Evolutionary conservation across 2,329 filamentous ascomycete genomes (phyloP).

Genomic region (Fusarium sp.): DNA sequence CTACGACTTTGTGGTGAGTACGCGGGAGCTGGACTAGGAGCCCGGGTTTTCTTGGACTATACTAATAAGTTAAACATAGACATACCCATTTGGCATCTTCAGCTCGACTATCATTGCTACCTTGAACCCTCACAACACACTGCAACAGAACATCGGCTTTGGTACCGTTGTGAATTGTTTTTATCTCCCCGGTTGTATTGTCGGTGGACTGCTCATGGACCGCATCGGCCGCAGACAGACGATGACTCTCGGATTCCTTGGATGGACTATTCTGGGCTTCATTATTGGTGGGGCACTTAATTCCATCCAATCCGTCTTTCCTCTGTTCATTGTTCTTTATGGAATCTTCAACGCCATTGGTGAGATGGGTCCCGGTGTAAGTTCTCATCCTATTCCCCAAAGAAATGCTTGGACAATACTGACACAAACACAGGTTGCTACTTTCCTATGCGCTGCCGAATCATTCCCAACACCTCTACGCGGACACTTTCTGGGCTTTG

Average conservation of each 20-base stretch:
- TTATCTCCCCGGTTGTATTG: neutral
- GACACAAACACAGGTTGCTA: neutral
- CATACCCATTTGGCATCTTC: neutral
- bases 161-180: neutral
- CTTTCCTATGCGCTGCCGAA: neutral
- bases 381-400: fast-evolving
- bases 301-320: neutral
- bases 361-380: slow-evolving; percentile 1
- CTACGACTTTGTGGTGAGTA: neutral
- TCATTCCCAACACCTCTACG: neutral
- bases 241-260: neutral
- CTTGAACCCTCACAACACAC: neutral
- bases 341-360: slow-evolving; percentile 2
- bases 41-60: no score
- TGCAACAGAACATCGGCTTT: neutral
- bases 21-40: no score
- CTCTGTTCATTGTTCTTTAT: neutral
- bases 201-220: neutral
- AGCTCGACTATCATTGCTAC: neutral
- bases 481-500: neutral
- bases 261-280: neutral
- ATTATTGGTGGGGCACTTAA: neutral
- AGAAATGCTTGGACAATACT: neutral
- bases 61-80: neutral
- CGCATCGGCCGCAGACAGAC: neutral